phyloP scores from a whole-genome alignment of 306 rosid genomes.

The Cicer pinnatifidum region DNA sequence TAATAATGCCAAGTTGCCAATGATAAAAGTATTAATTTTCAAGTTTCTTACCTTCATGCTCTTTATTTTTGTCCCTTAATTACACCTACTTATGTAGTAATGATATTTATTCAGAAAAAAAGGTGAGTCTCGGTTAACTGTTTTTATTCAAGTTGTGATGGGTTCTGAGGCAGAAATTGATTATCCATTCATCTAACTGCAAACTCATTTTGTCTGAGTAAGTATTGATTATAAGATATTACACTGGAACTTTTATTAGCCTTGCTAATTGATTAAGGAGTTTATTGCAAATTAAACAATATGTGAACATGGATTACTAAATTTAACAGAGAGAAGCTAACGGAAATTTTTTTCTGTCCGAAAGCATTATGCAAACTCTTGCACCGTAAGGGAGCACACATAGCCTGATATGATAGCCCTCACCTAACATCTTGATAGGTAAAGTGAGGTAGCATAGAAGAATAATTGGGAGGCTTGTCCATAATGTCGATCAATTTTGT shows the following conservation, averaged over 20 bases:
- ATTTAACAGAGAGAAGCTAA: background rate
- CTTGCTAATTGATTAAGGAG: background rate
- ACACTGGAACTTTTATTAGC: background rate
- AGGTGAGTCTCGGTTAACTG: background rate
- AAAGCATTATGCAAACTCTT: background rate
- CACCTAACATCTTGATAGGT: too few species aligned
- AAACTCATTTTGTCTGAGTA: background rate
- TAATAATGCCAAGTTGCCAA: background rate
- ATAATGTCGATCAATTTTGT: too few species aligned
- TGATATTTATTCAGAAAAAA: background rate
- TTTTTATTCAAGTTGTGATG: conserved; percentile 13
- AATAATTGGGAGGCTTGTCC: too few species aligned
- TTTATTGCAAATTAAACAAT: background rate
- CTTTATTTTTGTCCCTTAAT: conserved; percentile 3
- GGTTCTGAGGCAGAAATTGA: background rate
- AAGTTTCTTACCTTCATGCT: conserved; percentile 27
- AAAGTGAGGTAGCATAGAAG: too few species aligned
- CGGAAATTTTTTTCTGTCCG: background rate
- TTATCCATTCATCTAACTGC: background rate
- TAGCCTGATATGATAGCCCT: too few species aligned
- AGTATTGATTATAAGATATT: conserved; percentile 1
- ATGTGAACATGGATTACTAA: background rate
- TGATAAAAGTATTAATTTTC: conserved; percentile 14
- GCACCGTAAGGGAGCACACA: too few species aligned
- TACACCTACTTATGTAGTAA: background rate